Base-by-base conservation (phyloP, 2,329 filamentous ascomycete genomes). In the Exserohilum turcica region DNA sequence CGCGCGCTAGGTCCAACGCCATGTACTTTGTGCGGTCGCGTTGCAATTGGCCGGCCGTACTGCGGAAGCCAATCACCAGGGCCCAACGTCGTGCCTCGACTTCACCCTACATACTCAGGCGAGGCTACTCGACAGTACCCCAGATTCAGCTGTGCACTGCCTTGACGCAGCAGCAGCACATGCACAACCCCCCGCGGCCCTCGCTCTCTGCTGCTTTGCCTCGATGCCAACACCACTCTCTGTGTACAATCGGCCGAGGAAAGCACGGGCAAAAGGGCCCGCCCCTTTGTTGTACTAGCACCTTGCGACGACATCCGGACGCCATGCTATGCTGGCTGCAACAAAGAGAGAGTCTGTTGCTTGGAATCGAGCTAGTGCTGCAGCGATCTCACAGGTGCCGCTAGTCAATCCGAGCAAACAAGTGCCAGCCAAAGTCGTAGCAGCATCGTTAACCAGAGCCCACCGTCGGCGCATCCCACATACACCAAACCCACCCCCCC, bases 1-100 rank as follows among this genome's bases (percentile, higher is more conserved):
- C 16, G 42, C 19, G 29, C 18, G 24, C 19, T 33, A n/a, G n/a
- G n/a, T n/a, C n/a, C n/a, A 44, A 40, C 24, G n/a, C 38, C 21
- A 5, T 27, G 27, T 40, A 18, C n/a, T 24, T 24, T 24, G 4
- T 24, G 21, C 21, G 21, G 21, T 24, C 21, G 21, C 21, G 24
- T 40, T 18, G 38, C 15, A 3, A 48, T 53, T 52, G 50, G 50
- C 32, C 47, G 43, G 50, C 45, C 8, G 24, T 32, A 48, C 38
- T 37, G 15, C 28, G 50, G 44, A 33, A 21, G 45, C 38, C 21
- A 24, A 24, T 38, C 24, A 37, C 31, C 21, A 18, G 39, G 38
- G 28, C 46, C 19, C 37, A 37, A 48, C 37, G 37, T 42, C 49
- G 32, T 37, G 27, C 19, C 35, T 39, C 38, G 16, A 53, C 50